Base-by-base conservation (phyloP, 345 rosid species). In the Jatropha curcas region DNA sequence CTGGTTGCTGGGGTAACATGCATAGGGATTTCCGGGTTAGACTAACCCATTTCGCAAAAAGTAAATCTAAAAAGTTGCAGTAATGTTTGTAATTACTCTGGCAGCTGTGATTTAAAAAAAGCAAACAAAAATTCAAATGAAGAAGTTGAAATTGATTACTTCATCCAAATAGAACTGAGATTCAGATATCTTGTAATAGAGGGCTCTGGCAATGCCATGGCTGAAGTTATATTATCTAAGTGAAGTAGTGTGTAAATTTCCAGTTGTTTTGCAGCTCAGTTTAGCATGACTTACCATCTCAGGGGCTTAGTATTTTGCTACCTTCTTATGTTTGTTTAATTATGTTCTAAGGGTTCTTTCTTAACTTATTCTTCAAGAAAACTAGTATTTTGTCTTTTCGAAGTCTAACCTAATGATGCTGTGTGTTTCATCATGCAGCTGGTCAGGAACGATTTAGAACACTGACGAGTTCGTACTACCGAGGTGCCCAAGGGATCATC, bases 391-490 rank as follows among this genome's bases (percentile, higher is more conserved):
- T 31, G 31, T 56, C 30, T 56, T 20, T 8, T 3, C 33, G 14
- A 13, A 14, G 52, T 56, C 60, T 56, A 56, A 56, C 31, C 6
- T 16, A 25, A 17, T 25, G 33, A 52, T 56, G 16, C 60, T 25
- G 1, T 56, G 12, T 30, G 20, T 45, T 59, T 77, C 10, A 52
- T 20, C 34, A 34, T 78, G 83, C 88, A 94, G 98, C 97, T 86
- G 98, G 98, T 48, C 96, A 94, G 83, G 98, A 94, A 81, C 86
- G 97, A 68, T 94, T 94, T 81, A 86, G 98, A 77, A 94, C 98
- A 39, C 82, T 94, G 7, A 92, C 97, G 2, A 90, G 97, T 76
- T 94, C 97, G 6, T 92, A 94, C 77, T 94, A 94, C 83, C 88
- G 97, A 82, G 98, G 97, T 70, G 97, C 98, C 65, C 98, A 92